Evolutionary conservation across 768 basidiomycete species (phyloP).

Genomic region (Tylopilus rubrobrunneus): DNA sequence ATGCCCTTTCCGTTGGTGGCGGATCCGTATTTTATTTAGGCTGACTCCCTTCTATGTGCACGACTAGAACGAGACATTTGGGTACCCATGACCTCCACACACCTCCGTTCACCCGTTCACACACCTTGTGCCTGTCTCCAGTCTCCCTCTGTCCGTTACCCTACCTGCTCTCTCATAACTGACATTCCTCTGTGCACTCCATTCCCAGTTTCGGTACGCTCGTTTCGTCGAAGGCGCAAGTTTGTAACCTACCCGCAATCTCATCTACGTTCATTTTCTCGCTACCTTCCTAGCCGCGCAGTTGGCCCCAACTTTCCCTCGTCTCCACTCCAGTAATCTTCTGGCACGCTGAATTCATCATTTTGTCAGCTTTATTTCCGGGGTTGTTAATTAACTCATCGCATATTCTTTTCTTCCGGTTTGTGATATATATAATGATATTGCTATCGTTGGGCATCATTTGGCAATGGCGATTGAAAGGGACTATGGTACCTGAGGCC

Average conservation of each 20-base stretch:
- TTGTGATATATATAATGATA: conserved; percentile 45
- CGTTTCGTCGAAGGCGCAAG: conserved; percentile 28
- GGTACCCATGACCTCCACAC: conserved; percentile 25
- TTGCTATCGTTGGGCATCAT: conserved; percentile 23
- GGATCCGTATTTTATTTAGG: conserved; percentile 18
- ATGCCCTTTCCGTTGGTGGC: conserved; percentile 9
- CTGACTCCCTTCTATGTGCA: conserved; percentile 20
- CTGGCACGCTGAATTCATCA: conserved; percentile 16
- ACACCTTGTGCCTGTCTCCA: conserved; percentile 18
- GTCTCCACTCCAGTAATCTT: conserved; percentile 9
- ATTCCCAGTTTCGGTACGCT: conserved; percentile 20
- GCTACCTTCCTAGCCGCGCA: conserved; percentile 17
- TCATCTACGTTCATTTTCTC: conserved; percentile 31
- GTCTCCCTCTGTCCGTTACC: conserved; percentile 23
- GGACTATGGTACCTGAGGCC: not conserved
- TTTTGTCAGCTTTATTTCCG: conserved; percentile 18
- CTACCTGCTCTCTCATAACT: conserved; percentile 28
- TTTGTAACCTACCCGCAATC: conserved; percentile 31
- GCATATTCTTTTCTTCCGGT: conserved; percentile 32
- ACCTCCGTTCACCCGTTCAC: conserved; percentile 13
- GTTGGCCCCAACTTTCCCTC: conserved; percentile 9
- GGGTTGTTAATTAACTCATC: conserved; percentile 32
- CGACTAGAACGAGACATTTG: conserved; percentile 25
- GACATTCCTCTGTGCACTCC: conserved; percentile 24
- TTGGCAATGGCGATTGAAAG: not conserved